Base-by-base conservation (phyloP, 495 filamentous ascomycete species). In the Aspergillus egyptiacus region DNA sequence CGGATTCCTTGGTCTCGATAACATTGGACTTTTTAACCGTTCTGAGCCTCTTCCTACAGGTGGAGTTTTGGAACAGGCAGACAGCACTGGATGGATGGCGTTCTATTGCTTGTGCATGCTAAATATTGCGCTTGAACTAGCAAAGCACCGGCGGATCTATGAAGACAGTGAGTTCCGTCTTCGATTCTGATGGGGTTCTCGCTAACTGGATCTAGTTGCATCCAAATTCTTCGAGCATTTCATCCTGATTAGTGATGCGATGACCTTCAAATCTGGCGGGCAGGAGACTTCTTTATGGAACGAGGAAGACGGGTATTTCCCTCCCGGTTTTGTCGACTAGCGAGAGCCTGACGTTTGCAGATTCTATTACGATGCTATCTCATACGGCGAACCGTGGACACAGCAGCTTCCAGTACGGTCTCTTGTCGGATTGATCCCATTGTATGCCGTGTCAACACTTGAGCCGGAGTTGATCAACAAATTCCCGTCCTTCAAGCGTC, bases 151-250 rank as follows among this genome's bases (percentile, higher is more conserved):
- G 10, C 81, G 91, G n/a, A 95, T 84, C 35, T 97, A 97, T 62
- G 91, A 97, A 72, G 91, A 97, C 54, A 95, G 70, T 71, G 51
- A 60, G 65, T 57, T 32, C 4, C 6, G 39, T 34, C 14, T 7
- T 41, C 10, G 18, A 11, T n/a, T 11, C 6, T 22, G 5, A 13
- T 17, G 11, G 5, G 0, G 1, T n/a, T 23, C 18, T 30, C 2
- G 36, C 40, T 63, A 46, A 68, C 36, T 13, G 10, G 6, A 7
- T 23, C 34, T 35, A 72, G 72, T 97, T 70, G 91, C 91, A 1
- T 91, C 87, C 38, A 97, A 97, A 64, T 97, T 96, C 75, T 97
- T 97, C 59, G 91, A 97, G 66, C 91, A 97, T 62, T 97, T 97
- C 67, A 84, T 97, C 54, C 83, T 96, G 58, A 97, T 96, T 62